phyloP scores from a whole-genome alignment of 768 basidiomycete genomes.

The Collybia nuda region DNA sequence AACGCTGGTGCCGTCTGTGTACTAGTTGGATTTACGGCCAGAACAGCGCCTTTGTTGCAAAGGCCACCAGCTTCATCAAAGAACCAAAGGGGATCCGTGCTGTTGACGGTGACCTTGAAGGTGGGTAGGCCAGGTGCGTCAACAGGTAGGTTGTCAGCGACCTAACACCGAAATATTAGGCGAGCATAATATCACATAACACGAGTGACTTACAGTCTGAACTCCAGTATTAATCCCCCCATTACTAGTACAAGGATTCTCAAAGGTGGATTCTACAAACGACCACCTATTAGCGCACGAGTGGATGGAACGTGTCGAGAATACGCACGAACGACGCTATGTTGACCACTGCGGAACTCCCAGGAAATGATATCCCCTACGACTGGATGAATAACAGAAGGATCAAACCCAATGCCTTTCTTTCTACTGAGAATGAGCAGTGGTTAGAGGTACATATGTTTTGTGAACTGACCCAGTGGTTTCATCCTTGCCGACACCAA shows the following conservation, averaged over 20 bases:
- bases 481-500: constrained; percentile 41
- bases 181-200: no score
- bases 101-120: constrained; percentile 28
- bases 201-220: constrained; percentile 23
- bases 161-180: constrained; percentile 17
- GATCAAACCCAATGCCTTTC: constrained; percentile 41
- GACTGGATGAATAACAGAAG: constrained; percentile 33
- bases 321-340: constrained; percentile 38
- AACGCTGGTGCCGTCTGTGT: constrained; percentile 32
- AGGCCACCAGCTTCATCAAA: constrained; percentile 38
- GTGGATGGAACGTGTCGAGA: not conserved
- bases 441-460: not conserved
- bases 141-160: constrained; percentile 26
- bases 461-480: constrained; percentile 30
- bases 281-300: not conserved
- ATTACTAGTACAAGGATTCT: constrained; percentile 32
- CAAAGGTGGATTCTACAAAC: constrained; percentile 33
- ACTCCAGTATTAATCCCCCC: constrained; percentile 35
- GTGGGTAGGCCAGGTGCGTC: constrained; percentile 34
- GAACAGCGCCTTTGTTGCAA: constrained; percentile 35
- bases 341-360: constrained; percentile 37
- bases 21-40: constrained; percentile 35
- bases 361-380: constrained; percentile 34
- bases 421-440: constrained; percentile 19
- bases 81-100: constrained; percentile 37